These are phyloP conservation scores for Parastagonospora nodorum DNA, from an alignment of 2,329 filamentous ascomycete species.

Conservation along the genomic window DNA sequence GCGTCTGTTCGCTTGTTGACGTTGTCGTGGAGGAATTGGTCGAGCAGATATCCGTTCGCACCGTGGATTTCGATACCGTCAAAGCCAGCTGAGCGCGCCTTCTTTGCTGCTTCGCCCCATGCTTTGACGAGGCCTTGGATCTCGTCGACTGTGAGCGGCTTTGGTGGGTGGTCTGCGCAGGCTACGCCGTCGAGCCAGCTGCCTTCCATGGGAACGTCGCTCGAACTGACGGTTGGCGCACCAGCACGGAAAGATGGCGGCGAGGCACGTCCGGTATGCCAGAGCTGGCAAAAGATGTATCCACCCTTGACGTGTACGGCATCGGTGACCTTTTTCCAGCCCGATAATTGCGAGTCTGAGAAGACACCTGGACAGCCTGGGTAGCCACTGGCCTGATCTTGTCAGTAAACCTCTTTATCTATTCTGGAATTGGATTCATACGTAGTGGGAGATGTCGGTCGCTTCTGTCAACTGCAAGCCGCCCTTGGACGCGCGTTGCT, in stretches of 20 bases:
- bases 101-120: slow-evolving; percentile 46
- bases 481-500: slow-evolving; percentile 59
- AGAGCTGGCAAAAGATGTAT: slow-evolving; percentile 53
- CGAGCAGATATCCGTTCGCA: slow-evolving; percentile 54
- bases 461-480: slow-evolving; percentile 65
- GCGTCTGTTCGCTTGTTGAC: slow-evolving; percentile 57
- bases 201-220: slow-evolving; percentile 49
- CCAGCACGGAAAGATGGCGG: slow-evolving; percentile 48
- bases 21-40: slow-evolving; percentile 58
- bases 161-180: slow-evolving; percentile 42
- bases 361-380: slow-evolving; percentile 42
- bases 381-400: slow-evolving; percentile 46
- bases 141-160: slow-evolving; percentile 45
- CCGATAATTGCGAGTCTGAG: slow-evolving; percentile 50
- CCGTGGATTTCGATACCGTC: slow-evolving; percentile 50
- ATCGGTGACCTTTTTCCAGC: slow-evolving; percentile 58
- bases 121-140: slow-evolving; percentile 47
- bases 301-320: slow-evolving; percentile 58
- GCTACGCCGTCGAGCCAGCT: slow-evolving; percentile 47
- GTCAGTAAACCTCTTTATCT: slow-evolving; percentile 14
- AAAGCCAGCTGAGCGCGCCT: slow-evolving; percentile 44
- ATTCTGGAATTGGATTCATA: slow-evolving; percentile 4
- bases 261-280: slow-evolving; percentile 55
- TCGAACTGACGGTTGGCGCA: slow-evolving; percentile 42
- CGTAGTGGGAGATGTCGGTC: slow-evolving; percentile 48